Base-by-base conservation (phyloP, 2,329 filamentous ascomycete genomes). In the Curvularia sp. region DNA sequence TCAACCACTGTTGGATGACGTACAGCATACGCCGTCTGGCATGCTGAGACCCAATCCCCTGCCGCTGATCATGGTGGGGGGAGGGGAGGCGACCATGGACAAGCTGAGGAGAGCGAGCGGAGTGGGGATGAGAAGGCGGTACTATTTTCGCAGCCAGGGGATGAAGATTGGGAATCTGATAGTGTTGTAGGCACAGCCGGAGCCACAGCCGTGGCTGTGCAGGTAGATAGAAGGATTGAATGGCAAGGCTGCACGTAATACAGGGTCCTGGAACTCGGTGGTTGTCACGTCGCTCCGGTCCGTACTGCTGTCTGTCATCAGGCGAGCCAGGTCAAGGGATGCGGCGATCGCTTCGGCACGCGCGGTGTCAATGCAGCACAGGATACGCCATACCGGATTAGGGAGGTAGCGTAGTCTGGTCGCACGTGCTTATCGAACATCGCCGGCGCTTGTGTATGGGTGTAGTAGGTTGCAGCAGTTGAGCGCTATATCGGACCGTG, bases 61-160 rank as follows among this genome's bases (percentile, higher is more conserved):
- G 38, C 86, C 91, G 12, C 87, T 97, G 85, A 84, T 96, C 39
- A 91, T 98, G 85, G 85, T 96, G 1, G 60, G 87, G 0, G 92
- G 91, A 0, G 89, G 88, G 0, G 82, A 88, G 9, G 82, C 84
- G 56, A 86, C 86, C 10, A 89, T 92, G 67, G 82, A 84, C 28
- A 77, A 88, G 56, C 81, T 97, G 31, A 81, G 78, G 42, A 79
- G 80, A 44, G 87, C 89, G n/a, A 83, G 81, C 54, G 88, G 86
- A 3, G 76, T 97, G 2, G 93, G 92, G 0, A 80, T 97, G 61
- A 86, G 90, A 71, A 85, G 93, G 73, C 83, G 91, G 68, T 97
- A 93, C 76, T 86, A 86, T 70, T 87, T 97, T 43, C 86, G 90
- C 72, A 96, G 92, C 62, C 88, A 94, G 76, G 93, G 93, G 0